Conservation (phyloP, 2,329 filamentous ascomycete species). For the Aspergillus puulaauensis region DNA sequence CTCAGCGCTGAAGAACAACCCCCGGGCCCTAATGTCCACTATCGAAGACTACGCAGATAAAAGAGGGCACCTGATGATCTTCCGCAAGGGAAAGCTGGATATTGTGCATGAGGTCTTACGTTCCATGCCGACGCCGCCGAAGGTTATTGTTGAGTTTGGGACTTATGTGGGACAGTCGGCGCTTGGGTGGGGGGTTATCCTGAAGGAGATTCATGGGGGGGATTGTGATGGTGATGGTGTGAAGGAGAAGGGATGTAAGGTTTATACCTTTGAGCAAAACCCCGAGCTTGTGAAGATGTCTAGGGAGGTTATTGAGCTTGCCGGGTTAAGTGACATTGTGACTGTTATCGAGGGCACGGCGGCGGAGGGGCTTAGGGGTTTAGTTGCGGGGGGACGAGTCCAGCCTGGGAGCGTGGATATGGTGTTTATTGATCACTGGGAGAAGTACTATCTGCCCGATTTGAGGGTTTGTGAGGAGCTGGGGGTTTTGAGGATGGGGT, state of each 20-base stretch:
- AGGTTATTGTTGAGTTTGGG: conserved; percentile 33
- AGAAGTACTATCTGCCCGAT: neutral
- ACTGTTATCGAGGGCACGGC: neutral
- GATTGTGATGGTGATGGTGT: neutral
- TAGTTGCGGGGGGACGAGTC: neutral
- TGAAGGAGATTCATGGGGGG: conserved; percentile 23
- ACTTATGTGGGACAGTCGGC: conserved; percentile 40
- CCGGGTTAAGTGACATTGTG: neutral
- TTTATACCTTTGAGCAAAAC: neutral
- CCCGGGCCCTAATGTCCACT: neutral
- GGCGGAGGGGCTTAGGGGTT: neutral
- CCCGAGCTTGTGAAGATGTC: neutral
- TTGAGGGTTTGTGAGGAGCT: conserved; percentile 18
- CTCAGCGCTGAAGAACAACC: neutral
- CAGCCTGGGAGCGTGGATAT: neutral
- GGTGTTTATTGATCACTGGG: neutral
- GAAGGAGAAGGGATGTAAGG: neutral
- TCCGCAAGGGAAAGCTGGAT: neutral
- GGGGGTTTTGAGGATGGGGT: conserved; percentile 31
- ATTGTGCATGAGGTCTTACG: neutral
- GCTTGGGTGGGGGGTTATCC: conserved; percentile 29
- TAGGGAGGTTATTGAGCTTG: neutral
- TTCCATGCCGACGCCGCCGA: neutral
- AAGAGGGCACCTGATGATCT: neutral
- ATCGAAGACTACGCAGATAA: neutral